Percentiles rank a stretch among this genome's conserved stretches.
Evolutionary conservation across 169 alveolate species (phyloP).

Genomic region (Amoebophrya sp.): DNA sequence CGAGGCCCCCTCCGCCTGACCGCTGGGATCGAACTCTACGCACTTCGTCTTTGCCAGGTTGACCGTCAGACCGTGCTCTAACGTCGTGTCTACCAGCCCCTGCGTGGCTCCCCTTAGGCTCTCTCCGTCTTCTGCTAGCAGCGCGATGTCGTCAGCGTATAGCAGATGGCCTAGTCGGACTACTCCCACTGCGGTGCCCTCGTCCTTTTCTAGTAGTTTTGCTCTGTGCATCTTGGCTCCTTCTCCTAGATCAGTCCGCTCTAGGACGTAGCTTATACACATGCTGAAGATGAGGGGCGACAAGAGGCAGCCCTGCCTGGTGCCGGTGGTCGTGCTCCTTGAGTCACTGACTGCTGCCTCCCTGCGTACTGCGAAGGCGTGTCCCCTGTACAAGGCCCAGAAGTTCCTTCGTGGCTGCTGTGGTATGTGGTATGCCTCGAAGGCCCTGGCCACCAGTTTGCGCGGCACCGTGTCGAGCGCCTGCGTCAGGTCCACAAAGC

Average conservation of each 20-base stretch:
- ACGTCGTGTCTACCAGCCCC: not conserved
- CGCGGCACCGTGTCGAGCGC: not conserved
- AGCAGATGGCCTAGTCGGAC: not conserved
- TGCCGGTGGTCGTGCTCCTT: not conserved
- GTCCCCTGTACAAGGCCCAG: not conserved
- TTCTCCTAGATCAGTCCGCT: not conserved
- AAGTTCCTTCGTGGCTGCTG: not conserved
- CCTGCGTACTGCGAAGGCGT: not conserved
- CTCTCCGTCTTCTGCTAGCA: not conserved
- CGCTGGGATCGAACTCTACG: not conserved
- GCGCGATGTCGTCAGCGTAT: not conserved
- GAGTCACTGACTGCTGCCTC: not conserved
- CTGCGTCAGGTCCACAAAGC: not conserved
- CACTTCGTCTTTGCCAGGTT: not conserved
- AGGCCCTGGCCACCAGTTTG: not conserved
- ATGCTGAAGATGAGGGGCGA: not conserved
- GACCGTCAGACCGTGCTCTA: not conserved
- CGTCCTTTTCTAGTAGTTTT: not conserved
- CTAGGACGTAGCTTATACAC: not conserved
- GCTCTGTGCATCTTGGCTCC: not conserved
- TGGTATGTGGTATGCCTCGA: not conserved
- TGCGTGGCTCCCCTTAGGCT: not conserved
- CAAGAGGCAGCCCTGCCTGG: not conserved
- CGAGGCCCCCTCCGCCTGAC: not conserved
- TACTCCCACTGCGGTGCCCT: not conserved